Evolutionary conservation across 2,329 filamentous ascomycete genomes (phyloP).

Genomic region (Ophiostoma pallidulum): DNA sequence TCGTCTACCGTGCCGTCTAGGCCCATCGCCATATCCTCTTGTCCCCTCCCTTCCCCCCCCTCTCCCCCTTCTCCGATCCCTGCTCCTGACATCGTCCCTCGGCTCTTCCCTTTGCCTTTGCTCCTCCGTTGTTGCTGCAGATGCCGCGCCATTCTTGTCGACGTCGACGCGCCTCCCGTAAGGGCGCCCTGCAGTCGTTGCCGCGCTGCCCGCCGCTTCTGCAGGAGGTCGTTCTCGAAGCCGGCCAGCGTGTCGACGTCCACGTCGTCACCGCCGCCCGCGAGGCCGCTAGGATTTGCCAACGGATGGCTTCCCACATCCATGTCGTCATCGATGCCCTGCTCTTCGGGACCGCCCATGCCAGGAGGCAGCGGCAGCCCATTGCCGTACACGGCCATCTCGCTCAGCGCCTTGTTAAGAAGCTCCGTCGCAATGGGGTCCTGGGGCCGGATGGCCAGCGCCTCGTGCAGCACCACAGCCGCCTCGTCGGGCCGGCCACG

Average conservation of each 20-base stretch:
- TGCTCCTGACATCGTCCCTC: no score
- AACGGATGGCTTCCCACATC: slow-evolving; percentile 17
- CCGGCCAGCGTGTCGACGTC: slow-evolving; percentile 24
- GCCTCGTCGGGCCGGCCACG: slow-evolving; percentile 66
- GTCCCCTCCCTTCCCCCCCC: no score
- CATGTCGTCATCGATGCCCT: neutral
- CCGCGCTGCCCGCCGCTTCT: slow-evolving; percentile 36
- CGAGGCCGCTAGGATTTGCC: slow-evolving; percentile 17
- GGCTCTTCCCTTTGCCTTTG: slow-evolving; percentile 39
- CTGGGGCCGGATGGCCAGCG: slow-evolving; percentile 67
- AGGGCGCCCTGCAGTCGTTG: slow-evolving; percentile 23
- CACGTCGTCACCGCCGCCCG: slow-evolving; percentile 12
- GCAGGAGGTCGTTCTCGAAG: slow-evolving; percentile 44
- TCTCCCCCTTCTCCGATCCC: no score
- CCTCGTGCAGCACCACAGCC: slow-evolving; percentile 74
- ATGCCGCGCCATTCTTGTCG: slow-evolving; percentile 15
- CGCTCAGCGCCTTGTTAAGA: slow-evolving; percentile 59
- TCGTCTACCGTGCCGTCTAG: neutral
- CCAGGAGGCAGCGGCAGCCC: slow-evolving; percentile 13
- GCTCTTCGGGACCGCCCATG: neutral
- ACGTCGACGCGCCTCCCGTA: slow-evolving; percentile 10
- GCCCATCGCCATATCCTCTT: neutral
- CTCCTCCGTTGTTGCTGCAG: slow-evolving; percentile 18
- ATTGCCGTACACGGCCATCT: slow-evolving; percentile 39
- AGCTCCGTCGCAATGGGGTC: slow-evolving; percentile 75